Percentiles rank a stretch among this genome's conserved stretches.
phyloP scores from a whole-genome alignment of 768 basidiomycete species.

The Sporobolomyces phaffii region DNA sequence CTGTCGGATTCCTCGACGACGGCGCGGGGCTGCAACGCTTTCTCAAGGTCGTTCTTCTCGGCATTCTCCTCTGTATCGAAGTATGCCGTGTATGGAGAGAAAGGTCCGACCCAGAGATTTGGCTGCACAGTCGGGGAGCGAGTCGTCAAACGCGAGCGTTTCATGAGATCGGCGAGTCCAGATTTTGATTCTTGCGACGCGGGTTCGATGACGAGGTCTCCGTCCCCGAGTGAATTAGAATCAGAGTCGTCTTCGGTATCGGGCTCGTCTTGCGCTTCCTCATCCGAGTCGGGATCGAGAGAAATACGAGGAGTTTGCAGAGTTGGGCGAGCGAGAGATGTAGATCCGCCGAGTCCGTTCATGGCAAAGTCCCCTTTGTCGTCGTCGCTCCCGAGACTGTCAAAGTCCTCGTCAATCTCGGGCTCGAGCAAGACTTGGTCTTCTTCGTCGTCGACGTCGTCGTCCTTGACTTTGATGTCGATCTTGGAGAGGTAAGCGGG shows the following conservation, averaged over 20 bases:
- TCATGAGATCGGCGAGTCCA: neutral
- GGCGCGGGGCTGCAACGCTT: neutral
- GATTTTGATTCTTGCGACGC: neutral
- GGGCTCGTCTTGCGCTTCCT: neutral
- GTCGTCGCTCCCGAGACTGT: neutral
- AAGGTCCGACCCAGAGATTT: constrained; percentile 14
- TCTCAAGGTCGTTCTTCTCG: constrained; percentile 50
- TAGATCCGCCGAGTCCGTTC: neutral
- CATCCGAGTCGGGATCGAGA: neutral
- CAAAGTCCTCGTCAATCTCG: neutral
- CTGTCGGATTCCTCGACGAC: constrained; percentile 53
- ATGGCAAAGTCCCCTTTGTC: constrained; percentile 1
- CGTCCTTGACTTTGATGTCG: neutral
- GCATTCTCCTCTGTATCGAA: constrained; percentile 77
- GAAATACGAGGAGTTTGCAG: neutral
- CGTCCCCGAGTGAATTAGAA: too few relatives aligned
- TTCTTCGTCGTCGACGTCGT: constrained; percentile 4
- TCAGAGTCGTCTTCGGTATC: constrained; percentile 12
- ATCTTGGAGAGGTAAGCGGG: neutral
- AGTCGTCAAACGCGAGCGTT: neutral
- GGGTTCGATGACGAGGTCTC: neutral
- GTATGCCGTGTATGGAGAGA: constrained; percentile 50
- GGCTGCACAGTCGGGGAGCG: constrained; percentile 3
- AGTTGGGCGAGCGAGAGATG: too few relatives aligned
- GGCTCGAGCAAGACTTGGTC: neutral